phyloP scores from a whole-genome alignment of 768 basidiomycete genomes.

The Zangia roseola region DNA sequence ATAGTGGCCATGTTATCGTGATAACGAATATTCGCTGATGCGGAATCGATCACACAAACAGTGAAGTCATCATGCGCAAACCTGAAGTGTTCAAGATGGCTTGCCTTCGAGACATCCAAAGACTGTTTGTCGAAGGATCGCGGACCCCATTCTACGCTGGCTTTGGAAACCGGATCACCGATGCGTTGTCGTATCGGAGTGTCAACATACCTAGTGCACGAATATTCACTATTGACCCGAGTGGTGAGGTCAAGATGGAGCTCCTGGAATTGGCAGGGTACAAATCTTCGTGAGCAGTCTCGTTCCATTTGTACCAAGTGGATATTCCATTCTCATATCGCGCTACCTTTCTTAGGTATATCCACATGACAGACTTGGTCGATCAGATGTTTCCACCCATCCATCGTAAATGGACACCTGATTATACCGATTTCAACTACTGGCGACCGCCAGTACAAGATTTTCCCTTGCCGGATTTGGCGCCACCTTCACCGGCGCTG shows the following conservation, averaged over 20 bases:
- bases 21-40: background rate
- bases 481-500: slow-evolving; percentile 89
- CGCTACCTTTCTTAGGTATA: slow-evolving; percentile 58
- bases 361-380: slow-evolving; percentile 99
- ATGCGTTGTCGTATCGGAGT: slow-evolving; percentile 95
- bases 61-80: slow-evolving; percentile 98
- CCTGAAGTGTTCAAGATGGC: slow-evolving; percentile 99
- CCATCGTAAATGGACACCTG: slow-evolving; percentile 80
- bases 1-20: background rate
- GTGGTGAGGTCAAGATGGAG: slow-evolving; percentile 96
- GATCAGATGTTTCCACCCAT: slow-evolving; percentile 99
- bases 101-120: slow-evolving; percentile 90
- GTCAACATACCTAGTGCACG: slow-evolving; percentile 92
- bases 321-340: background rate
- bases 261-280: slow-evolving; percentile 95
- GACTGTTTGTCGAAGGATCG: slow-evolving; percentile 74
- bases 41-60: slow-evolving; percentile 27
- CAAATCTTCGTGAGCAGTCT: slow-evolving; percentile 77
- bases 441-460: slow-evolving; percentile 86
- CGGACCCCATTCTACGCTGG: slow-evolving; percentile 92
- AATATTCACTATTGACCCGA: slow-evolving; percentile 96
- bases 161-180: slow-evolving; percentile 97
- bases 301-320: background rate
- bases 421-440: slow-evolving; percentile 96
- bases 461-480: slow-evolving; percentile 73